These are phyloP conservation scores for Hypoxylon sp. DNA, from an alignment of 2,329 filamentous ascomycete genomes.

Conservation along the genomic window DNA sequence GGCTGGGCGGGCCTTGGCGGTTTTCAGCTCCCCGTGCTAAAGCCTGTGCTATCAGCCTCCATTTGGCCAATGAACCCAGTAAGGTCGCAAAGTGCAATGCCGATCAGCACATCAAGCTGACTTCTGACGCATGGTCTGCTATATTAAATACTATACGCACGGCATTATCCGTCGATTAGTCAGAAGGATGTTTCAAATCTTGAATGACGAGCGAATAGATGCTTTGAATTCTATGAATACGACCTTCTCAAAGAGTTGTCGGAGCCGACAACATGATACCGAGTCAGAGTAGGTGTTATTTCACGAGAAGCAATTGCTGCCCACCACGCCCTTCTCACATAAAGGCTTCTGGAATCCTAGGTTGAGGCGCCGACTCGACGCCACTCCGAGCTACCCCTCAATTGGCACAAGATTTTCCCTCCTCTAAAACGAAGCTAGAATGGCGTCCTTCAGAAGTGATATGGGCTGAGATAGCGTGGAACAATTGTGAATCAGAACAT, in stretches of 20 bases:
- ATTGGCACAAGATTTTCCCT: neutral
- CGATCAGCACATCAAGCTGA: slow-evolving; percentile 24
- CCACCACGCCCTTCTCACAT: neutral
- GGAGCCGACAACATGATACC: neutral
- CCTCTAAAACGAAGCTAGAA: neutral
- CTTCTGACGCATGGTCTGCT: slow-evolving; percentile 8
- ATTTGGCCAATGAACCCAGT: slow-evolving; percentile 13
- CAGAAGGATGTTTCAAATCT: slow-evolving; percentile 4
- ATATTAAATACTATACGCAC: neutral
- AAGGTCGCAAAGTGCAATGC: slow-evolving; percentile 14
- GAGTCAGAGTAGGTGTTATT: neutral
- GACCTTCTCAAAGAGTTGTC: slow-evolving; percentile 4
- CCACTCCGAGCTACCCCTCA: neutral
- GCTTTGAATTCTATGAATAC: slow-evolving; percentile 10
- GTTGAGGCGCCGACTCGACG: neutral
- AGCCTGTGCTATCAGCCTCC: neutral
- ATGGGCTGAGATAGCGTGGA: neutral
- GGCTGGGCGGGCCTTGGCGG: slow-evolving; percentile 24
- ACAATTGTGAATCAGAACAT: neutral
- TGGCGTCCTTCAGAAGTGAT: neutral
- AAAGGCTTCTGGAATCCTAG: neutral
- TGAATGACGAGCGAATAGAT: neutral
- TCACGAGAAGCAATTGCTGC: neutral
- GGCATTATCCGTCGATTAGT: slow-evolving; percentile 7
- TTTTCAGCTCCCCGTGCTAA: slow-evolving; percentile 27